Evolutionary conservation across 2,329 filamentous ascomycete genomes (phyloP).

Genomic region (Pseudogymnoascus sp.): DNA sequence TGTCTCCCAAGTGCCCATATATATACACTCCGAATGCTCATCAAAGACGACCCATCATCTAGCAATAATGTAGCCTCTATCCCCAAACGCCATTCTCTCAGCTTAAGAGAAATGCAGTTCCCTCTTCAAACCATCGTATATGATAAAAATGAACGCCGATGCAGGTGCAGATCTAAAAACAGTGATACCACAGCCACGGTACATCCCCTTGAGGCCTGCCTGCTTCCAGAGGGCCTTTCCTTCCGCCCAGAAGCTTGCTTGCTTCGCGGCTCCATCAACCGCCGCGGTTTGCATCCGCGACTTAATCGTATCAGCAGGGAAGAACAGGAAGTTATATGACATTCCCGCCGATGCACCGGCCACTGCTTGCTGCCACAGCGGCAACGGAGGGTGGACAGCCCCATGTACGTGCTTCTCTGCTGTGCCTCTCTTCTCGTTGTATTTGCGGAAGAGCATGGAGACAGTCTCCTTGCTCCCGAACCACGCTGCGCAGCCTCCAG

Average conservation of each 20-base stretch:
- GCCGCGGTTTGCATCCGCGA: slow-evolving; percentile 91
- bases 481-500: slow-evolving; percentile 89
- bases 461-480: slow-evolving; percentile 85
- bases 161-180: slow-evolving; percentile 81
- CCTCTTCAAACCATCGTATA: slow-evolving; percentile 80
- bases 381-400: slow-evolving; percentile 44
- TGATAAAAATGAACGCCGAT: slow-evolving; percentile 96
- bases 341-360: slow-evolving; percentile 85
- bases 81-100: slow-evolving; percentile 9
- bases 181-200: slow-evolving; percentile 92
- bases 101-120: slow-evolving; percentile 46
- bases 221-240: slow-evolving; percentile 69
- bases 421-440: slow-evolving; percentile 35
- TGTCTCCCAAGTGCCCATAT: not conserved
- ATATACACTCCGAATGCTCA: not conserved
- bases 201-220: slow-evolving; percentile 76
- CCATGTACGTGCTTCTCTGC: not conserved
- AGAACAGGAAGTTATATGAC: slow-evolving; percentile 95
- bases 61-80: slow-evolving; percentile 5
- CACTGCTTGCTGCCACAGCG: slow-evolving; percentile 78
- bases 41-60: not conserved
- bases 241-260: slow-evolving; percentile 64
- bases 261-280: slow-evolving; percentile 38
- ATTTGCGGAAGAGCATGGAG: slow-evolving; percentile 59
- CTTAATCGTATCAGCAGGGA: slow-evolving; percentile 95